Conservation (phyloP, 805 yeast genomes). For the Pichia insulana region DNA sequence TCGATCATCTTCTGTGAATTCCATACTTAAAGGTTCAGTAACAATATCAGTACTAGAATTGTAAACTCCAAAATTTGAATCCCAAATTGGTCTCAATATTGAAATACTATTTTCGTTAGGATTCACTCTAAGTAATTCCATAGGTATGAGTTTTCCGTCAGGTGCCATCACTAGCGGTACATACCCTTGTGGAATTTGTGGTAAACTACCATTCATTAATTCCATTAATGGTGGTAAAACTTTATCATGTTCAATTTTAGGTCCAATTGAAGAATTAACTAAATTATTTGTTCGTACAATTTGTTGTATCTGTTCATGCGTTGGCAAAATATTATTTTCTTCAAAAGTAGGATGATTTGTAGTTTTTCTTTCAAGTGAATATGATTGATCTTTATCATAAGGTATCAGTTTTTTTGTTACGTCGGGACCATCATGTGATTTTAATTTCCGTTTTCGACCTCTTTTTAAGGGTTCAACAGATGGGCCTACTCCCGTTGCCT, state of each 20-base stretch:
- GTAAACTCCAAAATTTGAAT: background rate
- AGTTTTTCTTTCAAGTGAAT: no score
- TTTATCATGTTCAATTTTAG: background rate
- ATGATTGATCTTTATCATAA: no score
- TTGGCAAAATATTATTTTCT: background rate
- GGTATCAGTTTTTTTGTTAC: no score
- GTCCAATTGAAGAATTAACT: background rate
- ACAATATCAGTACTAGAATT: background rate
- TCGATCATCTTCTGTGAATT: conserved; percentile 7
- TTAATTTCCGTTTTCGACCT: no score
- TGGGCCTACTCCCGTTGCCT: no score
- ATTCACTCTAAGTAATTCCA: conserved; percentile 16
- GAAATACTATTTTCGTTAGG: background rate
- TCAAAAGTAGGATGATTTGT: background rate
- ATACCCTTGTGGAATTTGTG: conserved; percentile 21
- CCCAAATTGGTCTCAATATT: conserved; percentile 6
- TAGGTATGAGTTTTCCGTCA: conserved; percentile 22
- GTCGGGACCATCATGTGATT: no score
- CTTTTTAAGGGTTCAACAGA: no score
- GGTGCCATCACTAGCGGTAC: conserved; percentile 27
- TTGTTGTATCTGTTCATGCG: background rate
- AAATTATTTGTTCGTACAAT: no score
- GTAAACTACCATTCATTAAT: background rate
- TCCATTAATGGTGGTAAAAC: background rate
- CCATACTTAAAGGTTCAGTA: background rate